phyloP scores from a whole-genome alignment of 2,329 filamentous ascomycete species.

The Fusarium tanahbumbuense region DNA sequence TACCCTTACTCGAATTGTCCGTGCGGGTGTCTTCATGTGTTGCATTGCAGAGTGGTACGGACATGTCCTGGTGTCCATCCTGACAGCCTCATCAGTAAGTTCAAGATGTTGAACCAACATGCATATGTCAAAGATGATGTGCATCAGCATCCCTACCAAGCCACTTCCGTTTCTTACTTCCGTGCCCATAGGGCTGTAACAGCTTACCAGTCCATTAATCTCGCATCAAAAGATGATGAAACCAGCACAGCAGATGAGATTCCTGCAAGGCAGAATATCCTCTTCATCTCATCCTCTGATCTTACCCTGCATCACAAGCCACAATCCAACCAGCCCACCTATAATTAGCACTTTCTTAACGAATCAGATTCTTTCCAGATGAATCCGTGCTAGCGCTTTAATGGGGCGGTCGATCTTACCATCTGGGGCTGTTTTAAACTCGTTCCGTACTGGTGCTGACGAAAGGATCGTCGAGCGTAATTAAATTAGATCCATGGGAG shows the following conservation, averaged over 20 bases:
- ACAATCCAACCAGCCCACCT: background rate
- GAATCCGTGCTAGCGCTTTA: constrained; percentile 27
- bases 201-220: too few species aligned
- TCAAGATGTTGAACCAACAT: background rate
- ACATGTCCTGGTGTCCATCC: too few species aligned
- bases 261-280: background rate
- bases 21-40: too few species aligned
- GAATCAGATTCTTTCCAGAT: background rate
- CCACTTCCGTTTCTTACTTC: background rate
- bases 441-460: constrained; percentile 21
- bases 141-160: constrained; percentile 5
- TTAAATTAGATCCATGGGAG: constrained; percentile 11
- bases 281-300: background rate
- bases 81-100: background rate
- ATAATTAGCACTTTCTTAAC: constrained; percentile 19
- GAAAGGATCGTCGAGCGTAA: constrained; percentile 22
- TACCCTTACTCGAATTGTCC: constrained; percentile 12
- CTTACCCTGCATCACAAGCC: constrained; percentile 7
- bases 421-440: background rate
- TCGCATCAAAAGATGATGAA: background rate
- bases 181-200: background rate
- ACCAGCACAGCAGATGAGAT: background rate
- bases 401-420: constrained; percentile 4
- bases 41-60: too few species aligned
- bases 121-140: background rate